phyloP scores from a whole-genome alignment of 352 stramenopile species.

The Phytophthora megakarya region DNA sequence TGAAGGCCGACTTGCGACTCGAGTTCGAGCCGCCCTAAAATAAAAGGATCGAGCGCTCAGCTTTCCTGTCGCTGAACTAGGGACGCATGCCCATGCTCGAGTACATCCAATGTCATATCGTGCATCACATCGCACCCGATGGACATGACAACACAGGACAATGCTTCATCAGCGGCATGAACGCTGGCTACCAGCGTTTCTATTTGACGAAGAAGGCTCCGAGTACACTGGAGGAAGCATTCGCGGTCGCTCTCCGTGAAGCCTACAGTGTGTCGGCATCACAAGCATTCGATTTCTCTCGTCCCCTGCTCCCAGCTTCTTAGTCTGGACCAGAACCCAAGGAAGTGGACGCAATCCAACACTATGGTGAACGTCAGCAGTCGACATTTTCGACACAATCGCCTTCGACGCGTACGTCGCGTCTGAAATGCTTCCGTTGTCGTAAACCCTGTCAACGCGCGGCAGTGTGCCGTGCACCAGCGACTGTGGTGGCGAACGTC shows the following conservation, averaged over 20 bases:
- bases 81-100: slow-evolving; percentile 16
- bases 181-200: slow-evolving; percentile 13
- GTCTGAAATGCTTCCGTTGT: slow-evolving; percentile 15
- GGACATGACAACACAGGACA: slow-evolving; percentile 14
- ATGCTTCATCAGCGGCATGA: slow-evolving; percentile 1
- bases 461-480: slow-evolving; percentile 6
- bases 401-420: no score
- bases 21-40: slow-evolving; percentile 23
- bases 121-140: slow-evolving; percentile 14
- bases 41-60: not conserved
- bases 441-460: slow-evolving; percentile 2
- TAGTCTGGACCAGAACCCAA: not conserved
- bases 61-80: slow-evolving; percentile 19
- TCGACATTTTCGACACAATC: not conserved
- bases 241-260: slow-evolving; percentile 14
- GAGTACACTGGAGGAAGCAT: slow-evolving; percentile 13
- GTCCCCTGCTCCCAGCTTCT: not conserved
- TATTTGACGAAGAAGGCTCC: slow-evolving; percentile 12
- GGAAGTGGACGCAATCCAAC: slow-evolving; percentile 15
- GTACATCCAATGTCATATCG: slow-evolving; percentile 18
- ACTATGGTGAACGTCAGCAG: not conserved
- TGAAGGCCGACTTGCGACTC: slow-evolving; percentile 12
- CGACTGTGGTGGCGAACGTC: slow-evolving; percentile 6
- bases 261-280: slow-evolving; percentile 6
- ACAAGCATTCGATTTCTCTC: slow-evolving; percentile 4